A percentile compares a stretch with the other conserved stretches of the same genome.
Evolutionary conservation across 169 alveolate species (phyloP).

Genomic region (Cryptosporidium baileyi): DNA sequence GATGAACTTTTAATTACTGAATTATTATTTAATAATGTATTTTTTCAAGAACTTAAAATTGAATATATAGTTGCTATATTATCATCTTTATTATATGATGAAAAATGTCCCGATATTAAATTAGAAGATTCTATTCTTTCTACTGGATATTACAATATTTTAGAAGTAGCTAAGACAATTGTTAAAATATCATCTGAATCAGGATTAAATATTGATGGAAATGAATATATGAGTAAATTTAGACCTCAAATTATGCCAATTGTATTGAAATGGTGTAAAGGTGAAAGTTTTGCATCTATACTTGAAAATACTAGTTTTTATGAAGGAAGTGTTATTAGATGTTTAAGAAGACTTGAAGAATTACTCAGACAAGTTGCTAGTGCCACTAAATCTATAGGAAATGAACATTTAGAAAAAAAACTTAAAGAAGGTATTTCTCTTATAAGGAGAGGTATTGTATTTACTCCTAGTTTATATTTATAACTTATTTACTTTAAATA

Average conservation of each 20-base stretch:
- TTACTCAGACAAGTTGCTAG: constrained; percentile 94
- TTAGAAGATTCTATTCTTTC: constrained; percentile 73
- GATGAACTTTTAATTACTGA: constrained; percentile 97
- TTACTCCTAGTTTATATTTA: constrained; percentile 95
- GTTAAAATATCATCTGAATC: constrained; percentile 74
- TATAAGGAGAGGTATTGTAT: constrained; percentile 97
- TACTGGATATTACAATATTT: constrained; percentile 71
- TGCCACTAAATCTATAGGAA: constrained; percentile 95
- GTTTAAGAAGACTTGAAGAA: constrained; percentile 96
- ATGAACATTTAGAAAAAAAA: constrained; percentile 90
- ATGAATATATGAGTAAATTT: constrained; percentile 87
- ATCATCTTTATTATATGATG: constrained; percentile 93
- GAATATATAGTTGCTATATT: constrained; percentile 93
- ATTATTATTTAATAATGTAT: constrained; percentile 88
- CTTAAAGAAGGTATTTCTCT: constrained; percentile 90
- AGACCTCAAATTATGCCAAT: constrained; percentile 93
- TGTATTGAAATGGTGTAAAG: constrained; percentile 94
- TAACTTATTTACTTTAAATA: background rate
- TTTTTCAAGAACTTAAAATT: constrained; percentile 90
- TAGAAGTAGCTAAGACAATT: constrained; percentile 79
- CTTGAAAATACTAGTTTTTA: constrained; percentile 91
- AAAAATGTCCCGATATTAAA: constrained; percentile 72
- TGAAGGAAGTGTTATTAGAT: constrained; percentile 96
- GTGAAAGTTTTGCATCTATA: constrained; percentile 92
- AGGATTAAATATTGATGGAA: constrained; percentile 83